Conservation (phyloP, 2,329 filamentous ascomycete species). For the Aspergillus neoniger region DNA sequence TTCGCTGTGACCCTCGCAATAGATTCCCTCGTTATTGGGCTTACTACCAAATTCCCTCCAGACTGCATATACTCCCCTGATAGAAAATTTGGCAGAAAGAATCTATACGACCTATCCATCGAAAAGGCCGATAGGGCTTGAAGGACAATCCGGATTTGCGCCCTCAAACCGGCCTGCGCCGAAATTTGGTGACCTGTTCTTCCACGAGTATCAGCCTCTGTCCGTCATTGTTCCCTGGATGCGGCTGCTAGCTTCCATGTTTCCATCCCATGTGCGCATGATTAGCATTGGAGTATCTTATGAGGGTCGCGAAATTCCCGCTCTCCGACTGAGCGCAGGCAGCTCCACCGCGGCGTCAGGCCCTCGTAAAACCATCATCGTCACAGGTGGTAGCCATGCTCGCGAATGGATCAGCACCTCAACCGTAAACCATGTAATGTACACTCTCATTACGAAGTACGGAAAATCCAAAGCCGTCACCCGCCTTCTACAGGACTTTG, state of each 20-base stretch:
- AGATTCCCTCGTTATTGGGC: conserved; percentile 72
- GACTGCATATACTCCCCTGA: conserved; percentile 70
- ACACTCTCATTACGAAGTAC: conserved; percentile 81
- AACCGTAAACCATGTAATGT: conserved; percentile 87
- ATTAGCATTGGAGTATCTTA: conserved; percentile 80
- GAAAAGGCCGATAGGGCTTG: conserved; percentile 33
- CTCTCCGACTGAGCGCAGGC: conserved; percentile 71
- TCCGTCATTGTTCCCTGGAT: conserved; percentile 89
- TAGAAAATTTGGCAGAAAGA: conserved; percentile 75
- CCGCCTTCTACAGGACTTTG: conserved; percentile 77
- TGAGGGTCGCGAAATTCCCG: conserved; percentile 83
- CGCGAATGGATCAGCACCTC: conserved; percentile 95
- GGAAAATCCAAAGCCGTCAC: conserved; percentile 71
- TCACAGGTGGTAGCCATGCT: conserved; percentile 86
- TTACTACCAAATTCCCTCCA: conserved; percentile 75
- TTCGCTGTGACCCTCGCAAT: conserved; percentile 2
- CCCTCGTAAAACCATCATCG: conserved; percentile 72
- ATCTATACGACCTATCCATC: conserved; percentile 75
- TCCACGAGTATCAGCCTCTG: conserved; percentile 86
- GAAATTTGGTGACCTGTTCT: conserved; percentile 69
- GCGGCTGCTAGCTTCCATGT: conserved; percentile 84
- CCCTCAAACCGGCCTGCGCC: conserved; percentile 34
- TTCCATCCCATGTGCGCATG: conserved; percentile 73
- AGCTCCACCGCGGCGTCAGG: conserved; percentile 49
- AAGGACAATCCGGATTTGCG: conserved; percentile 32